These are phyloP conservation scores for Monoraphidium neglectum DNA, from an alignment of 139 green algal genomes.

Conservation along the genomic window DNA sequence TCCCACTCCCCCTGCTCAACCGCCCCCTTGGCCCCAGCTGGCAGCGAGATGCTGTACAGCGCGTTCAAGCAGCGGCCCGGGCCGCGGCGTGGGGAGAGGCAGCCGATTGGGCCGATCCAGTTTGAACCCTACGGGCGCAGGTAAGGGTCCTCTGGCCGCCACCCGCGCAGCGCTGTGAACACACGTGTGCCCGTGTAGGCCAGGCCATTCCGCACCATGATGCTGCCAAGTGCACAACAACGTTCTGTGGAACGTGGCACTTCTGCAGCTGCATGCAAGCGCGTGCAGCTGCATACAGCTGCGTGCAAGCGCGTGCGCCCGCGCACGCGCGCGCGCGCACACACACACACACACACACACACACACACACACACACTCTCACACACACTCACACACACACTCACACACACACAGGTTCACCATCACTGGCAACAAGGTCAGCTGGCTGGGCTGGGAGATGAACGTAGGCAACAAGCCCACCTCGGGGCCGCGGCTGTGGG, in stretches of 20 bases:
- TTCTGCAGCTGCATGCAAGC: too few relatives aligned
- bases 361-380: not conserved
- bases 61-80: constrained; percentile 20
- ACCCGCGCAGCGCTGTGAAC: not conserved
- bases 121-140: constrained; percentile 29
- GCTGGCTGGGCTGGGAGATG: constrained; percentile 26
- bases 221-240: not conserved
- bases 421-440: constrained; percentile 24
- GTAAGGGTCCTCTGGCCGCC: too few relatives aligned
- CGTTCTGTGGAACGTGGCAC: too few relatives aligned
- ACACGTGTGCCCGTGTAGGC: not conserved
- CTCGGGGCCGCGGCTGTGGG: constrained; percentile 22
- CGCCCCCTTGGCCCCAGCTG: not conserved
- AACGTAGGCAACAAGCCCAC: constrained; percentile 25
- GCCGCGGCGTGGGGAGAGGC: not conserved
- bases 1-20: too few relatives aligned
- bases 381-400: not conserved
- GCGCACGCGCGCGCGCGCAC: too few relatives aligned
- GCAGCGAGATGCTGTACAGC: constrained; percentile 14
- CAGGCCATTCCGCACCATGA: not conserved
- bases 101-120: constrained; percentile 17
- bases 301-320: not conserved
- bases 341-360: too few relatives aligned
- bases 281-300: not conserved
- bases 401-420: constrained; percentile 10